These are phyloP conservation scores for Athelia psychrophila DNA, from an alignment of 1,284 basidiomycete genomes.

Conservation along the genomic window DNA sequence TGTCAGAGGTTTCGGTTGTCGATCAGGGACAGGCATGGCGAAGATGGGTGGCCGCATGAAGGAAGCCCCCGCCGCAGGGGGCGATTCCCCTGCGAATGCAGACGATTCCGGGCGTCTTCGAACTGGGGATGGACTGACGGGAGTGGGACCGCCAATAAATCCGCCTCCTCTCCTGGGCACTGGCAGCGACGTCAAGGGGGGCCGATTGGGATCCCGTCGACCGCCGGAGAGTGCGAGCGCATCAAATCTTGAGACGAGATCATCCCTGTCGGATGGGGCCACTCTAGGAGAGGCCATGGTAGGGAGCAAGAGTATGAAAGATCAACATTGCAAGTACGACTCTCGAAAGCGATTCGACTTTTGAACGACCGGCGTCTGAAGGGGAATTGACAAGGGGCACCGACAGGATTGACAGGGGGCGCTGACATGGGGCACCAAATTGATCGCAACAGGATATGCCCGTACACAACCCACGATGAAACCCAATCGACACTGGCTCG, in stretches of 20 bases:
- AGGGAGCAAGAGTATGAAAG: no score
- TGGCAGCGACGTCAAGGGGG: conserved; percentile 8
- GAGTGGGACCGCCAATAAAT: conserved; percentile 39
- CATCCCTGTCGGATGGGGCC: conserved; percentile 5
- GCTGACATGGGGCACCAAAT: no score
- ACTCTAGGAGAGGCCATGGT: no score
- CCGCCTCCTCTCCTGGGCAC: conserved; percentile 6
- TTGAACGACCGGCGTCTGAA: no score
- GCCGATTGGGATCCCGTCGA: conserved; percentile 4
- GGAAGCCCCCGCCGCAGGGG: background rate
- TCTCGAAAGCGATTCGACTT: no score
- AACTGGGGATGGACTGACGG: background rate
- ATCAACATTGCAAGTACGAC: no score
- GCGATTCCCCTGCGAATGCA: background rate
- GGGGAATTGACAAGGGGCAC: no score
- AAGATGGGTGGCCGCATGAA: conserved; percentile 31
- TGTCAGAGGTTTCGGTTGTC: conserved; percentile 42
- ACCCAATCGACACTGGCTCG: no score
- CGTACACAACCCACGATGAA: no score
- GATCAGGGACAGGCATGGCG: conserved; percentile 35
- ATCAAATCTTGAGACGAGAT: conserved; percentile 37
- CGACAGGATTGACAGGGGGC: no score
- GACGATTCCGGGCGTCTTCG: background rate
- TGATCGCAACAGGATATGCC: no score
- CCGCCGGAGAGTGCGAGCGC: conserved; percentile 29